phyloP scores from a whole-genome alignment of 208 protist species.

The Trypanosoma cruzi region DNA sequence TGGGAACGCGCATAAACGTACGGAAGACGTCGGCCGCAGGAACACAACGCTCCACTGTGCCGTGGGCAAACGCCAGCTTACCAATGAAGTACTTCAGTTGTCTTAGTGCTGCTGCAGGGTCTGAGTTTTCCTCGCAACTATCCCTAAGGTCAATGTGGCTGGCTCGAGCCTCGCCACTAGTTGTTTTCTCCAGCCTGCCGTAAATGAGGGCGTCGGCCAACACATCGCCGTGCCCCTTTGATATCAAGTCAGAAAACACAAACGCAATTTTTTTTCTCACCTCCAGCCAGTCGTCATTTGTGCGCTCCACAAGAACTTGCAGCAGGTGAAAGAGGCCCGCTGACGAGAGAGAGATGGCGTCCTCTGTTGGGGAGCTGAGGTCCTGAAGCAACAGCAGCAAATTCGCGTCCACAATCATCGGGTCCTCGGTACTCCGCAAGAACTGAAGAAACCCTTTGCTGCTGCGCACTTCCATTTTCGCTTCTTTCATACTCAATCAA shows the following conservation, averaged over 20 bases:
- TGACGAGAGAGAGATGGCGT: slow-evolving; percentile 13
- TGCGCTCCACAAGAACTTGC: slow-evolving; percentile 25
- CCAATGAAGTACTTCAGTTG: slow-evolving; percentile 22
- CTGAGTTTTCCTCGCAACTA: not conserved
- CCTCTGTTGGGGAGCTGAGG: not conserved
- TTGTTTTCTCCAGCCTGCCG: slow-evolving; percentile 16
- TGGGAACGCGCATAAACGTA: slow-evolving; percentile 24
- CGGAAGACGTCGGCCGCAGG: slow-evolving; percentile 36
- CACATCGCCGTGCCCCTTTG: slow-evolving; percentile 30
- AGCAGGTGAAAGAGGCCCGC: slow-evolving; percentile 21
- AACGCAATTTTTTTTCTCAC: slow-evolving; percentile 41
- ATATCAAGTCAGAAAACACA: slow-evolving; percentile 36
- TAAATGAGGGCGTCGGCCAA: slow-evolving; percentile 44
- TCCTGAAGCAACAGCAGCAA: slow-evolving; percentile 17
- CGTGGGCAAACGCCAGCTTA: slow-evolving; percentile 33
- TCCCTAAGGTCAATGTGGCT: slow-evolving; percentile 15
- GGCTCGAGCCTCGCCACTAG: slow-evolving; percentile 18
- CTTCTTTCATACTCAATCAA: not conserved
- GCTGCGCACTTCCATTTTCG: not conserved
- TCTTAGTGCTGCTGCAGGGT: not conserved
- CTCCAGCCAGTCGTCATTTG: slow-evolving; percentile 31
- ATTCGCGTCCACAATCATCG: slow-evolving; percentile 5
- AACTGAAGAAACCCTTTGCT: slow-evolving; percentile 12
- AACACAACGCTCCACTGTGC: slow-evolving; percentile 36
- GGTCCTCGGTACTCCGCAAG: slow-evolving; percentile 2